Evolutionary conservation across 495 filamentous ascomycete species (phyloP), one percentile per base, ranked within the genome.

Genomic region (Penicillium angulare): DNA sequence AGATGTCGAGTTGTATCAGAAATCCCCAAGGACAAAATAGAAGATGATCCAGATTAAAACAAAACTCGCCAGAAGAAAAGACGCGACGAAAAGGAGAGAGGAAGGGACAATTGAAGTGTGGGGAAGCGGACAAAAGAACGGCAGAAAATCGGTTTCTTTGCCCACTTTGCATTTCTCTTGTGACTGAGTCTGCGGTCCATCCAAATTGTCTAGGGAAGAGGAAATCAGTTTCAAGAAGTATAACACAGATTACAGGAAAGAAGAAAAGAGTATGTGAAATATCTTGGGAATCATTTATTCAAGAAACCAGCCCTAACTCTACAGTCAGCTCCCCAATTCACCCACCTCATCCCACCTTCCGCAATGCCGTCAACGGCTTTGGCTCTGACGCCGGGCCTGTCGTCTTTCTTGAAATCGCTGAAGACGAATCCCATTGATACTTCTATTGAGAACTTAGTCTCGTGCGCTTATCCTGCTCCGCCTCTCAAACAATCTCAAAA

Each of bases 401-500:
- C 84, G 46, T 85, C 83, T 32, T 91, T 88, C 58, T 78, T 95
- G 45, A 88, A 86, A 60, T 86, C 87, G 0, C 73, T 96, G 48
- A 92, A 85, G 55, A 76, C 75, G 39, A 84, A 79, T 48, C 76
- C 84, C 13, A 78, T 90, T 20, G 89, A 96, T 50, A 78, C 85
- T 20, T 92, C 87, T 1, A 86, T 92, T 47, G 89, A 95, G 58
- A 79, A 83, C 48, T 73, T 95, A 47, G 83, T 92, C 50, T 87
- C 86, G 88, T 95, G 69, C 56, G 86, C 68, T 27, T 51, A 43
- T 47, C 17, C 36, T 17, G 23, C 5, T 38, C 42, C 47, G 22
- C 18, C 40, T 38, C 22, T 34, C 7, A 4, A 17, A 31, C 15
- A 8, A 44, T 26, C n/a, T 15, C 21, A 16, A 1, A 29, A 17